A percentile compares a stretch with the other conserved stretches of the same genome.
phyloP scores from a whole-genome alignment of 345 rosid species.

The Eucalyptus erythrocorys region DNA sequence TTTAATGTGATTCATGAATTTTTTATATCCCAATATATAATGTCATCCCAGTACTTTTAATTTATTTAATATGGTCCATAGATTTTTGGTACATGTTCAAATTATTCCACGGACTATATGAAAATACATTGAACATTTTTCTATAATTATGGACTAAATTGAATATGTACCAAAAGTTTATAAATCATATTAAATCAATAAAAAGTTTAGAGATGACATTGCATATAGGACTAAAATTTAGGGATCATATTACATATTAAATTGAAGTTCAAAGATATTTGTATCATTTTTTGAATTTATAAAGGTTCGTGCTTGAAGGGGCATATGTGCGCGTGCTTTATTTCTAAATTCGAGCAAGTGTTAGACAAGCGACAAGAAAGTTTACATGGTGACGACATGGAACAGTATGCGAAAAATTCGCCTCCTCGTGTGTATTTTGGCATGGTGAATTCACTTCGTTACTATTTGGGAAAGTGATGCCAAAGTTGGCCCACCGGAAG shows the following conservation, averaged over 20 bases:
- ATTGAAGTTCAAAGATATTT: too few species aligned
- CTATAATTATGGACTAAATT: fast-evolving
- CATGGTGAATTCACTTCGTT: background rate
- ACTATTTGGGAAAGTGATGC: background rate
- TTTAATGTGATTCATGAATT: too few species aligned
- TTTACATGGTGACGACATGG: background rate
- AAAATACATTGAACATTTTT: too few species aligned
- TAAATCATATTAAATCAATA: background rate
- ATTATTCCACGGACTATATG: background rate
- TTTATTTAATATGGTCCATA: too few species aligned
- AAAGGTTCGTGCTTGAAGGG: background rate
- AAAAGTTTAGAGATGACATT: too few species aligned
- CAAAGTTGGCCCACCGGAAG: background rate
- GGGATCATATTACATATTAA: too few species aligned
- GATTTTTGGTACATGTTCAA: background rate
- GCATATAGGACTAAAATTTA: too few species aligned
- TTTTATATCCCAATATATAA: background rate
- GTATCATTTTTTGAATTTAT: background rate
- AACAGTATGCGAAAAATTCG: background rate
- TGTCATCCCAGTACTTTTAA: background rate
- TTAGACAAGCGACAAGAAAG: background rate
- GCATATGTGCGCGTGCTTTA: background rate
- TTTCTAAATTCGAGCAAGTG: background rate
- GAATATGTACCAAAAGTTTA: too few species aligned
- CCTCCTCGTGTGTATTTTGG: background rate